Evolutionary conservation across 208 protist species (phyloP).

Genomic region (Crithidia bombi): DNA sequence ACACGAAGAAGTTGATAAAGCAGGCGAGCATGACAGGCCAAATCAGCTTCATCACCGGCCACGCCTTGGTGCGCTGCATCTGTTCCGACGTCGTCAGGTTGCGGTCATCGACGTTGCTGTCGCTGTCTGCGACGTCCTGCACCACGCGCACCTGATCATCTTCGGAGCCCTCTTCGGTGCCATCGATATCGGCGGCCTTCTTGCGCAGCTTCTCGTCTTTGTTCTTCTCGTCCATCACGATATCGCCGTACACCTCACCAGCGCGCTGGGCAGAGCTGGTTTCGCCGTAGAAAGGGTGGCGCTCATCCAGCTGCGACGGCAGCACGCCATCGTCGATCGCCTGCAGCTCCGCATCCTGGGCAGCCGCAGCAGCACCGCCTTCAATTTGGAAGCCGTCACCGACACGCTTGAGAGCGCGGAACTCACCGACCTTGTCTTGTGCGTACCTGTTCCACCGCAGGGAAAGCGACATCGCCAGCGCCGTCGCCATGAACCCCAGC

Average conservation of each 20-base stretch:
- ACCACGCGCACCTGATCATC: constrained; percentile 36
- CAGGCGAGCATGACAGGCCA: constrained; percentile 64
- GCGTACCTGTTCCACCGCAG: constrained; percentile 73
- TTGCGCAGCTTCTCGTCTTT: constrained; percentile 19
- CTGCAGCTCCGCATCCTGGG: constrained; percentile 7
- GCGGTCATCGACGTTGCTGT: constrained; percentile 39
- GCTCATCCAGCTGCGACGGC: constrained; percentile 1
- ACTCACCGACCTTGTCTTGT: constrained; percentile 76
- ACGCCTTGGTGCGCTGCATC: constrained; percentile 51
- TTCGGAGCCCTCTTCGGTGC: constrained; percentile 19
- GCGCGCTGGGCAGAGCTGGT: not conserved
- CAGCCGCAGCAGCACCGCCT: not conserved
- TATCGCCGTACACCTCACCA: constrained; percentile 29
- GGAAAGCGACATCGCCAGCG: constrained; percentile 55
- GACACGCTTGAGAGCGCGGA: constrained; percentile 40
- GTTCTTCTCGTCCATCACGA: constrained; percentile 32
- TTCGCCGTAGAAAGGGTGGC: constrained; percentile 13
- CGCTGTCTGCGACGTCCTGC: constrained; percentile 1
- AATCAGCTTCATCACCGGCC: constrained; percentile 67
- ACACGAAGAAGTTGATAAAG: constrained; percentile 80
- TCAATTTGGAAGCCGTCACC: not conserved
- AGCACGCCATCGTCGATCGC: constrained; percentile 4
- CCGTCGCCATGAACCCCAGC: constrained; percentile 58
- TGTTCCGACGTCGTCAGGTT: constrained; percentile 70
- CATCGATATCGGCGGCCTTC: constrained; percentile 24